Percentiles rank a stretch among this genome's conserved stretches.
Evolutionary conservation across 495 filamentous ascomycete species (phyloP).

Genomic region (Hyaloscypha hepaticicola): DNA sequence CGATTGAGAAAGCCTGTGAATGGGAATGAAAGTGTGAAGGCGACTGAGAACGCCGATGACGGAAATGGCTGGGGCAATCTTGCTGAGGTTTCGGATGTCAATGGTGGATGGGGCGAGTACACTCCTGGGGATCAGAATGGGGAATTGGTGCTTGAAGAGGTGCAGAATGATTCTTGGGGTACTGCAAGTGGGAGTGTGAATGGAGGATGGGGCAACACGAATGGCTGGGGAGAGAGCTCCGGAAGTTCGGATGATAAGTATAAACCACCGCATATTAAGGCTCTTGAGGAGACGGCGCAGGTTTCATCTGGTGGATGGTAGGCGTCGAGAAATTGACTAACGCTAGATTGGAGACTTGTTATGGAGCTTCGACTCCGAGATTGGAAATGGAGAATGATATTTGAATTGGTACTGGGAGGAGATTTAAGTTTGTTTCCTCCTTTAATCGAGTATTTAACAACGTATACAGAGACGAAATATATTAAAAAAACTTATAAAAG

Average conservation of each 20-base stretch:
- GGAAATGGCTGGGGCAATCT: not conserved
- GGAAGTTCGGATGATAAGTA: not conserved
- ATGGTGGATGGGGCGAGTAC: not conserved
- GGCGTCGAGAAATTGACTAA: not conserved
- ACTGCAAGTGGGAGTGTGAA: not conserved
- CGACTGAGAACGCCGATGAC: not conserved
- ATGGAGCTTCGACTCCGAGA: not conserved
- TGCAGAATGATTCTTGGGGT: not conserved
- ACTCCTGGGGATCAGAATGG: not conserved
- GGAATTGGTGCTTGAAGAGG: slow-evolving; percentile 8
- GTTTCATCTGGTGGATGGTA: not conserved
- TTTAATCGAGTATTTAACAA: not conserved
- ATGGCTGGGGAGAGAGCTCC: slow-evolving; percentile 1
- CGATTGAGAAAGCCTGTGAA: not conserved
- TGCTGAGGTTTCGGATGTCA: not conserved
- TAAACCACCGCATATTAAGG: not conserved
- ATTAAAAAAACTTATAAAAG: not conserved
- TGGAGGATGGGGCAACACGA: not conserved
- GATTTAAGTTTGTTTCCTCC: not conserved
- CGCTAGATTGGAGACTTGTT: not conserved
- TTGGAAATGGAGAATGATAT: not conserved
- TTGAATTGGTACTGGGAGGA: not conserved
- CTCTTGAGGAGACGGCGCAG: not conserved
- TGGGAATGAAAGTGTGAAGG: not conserved
- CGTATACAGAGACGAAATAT: not conserved